phyloP scores from a whole-genome alignment of 2,329 filamentous ascomycete species.

The Diaporthe caulivora region DNA sequence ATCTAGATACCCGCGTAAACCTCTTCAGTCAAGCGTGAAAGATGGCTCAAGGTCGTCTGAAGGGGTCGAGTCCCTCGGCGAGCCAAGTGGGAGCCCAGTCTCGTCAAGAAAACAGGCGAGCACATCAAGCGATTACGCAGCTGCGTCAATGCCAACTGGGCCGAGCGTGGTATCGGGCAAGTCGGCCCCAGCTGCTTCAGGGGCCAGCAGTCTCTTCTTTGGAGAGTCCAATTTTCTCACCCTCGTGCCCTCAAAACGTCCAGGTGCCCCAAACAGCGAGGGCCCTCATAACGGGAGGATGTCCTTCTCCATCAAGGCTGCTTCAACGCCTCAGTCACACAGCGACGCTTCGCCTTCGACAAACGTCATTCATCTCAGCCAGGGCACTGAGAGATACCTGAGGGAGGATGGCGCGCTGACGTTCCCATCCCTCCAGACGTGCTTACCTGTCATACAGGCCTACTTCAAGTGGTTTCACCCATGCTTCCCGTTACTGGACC shows the following conservation, averaged over 20 bases:
- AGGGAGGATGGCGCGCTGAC: slow-evolving; percentile 43
- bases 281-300: slow-evolving; percentile 37
- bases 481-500: slow-evolving; percentile 37
- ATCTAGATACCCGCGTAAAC: slow-evolving; percentile 40
- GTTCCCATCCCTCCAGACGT: slow-evolving; percentile 41
- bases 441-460: slow-evolving; percentile 43
- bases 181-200: slow-evolving; percentile 40
- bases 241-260: slow-evolving; percentile 42
- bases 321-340: slow-evolving; percentile 36
- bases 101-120: background rate
- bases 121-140: slow-evolving; percentile 1
- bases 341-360: slow-evolving; percentile 30
- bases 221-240: slow-evolving; percentile 56
- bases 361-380: slow-evolving; percentile 39
- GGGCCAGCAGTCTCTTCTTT: slow-evolving; percentile 50
- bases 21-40: slow-evolving; percentile 25
- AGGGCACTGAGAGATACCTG: slow-evolving; percentile 41
- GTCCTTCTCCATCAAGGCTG: slow-evolving; percentile 39
- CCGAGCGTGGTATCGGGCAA: slow-evolving; percentile 2
- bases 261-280: background rate
- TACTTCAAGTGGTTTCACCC: slow-evolving; percentile 40
- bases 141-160: background rate
- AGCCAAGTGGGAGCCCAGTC: background rate
- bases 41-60: slow-evolving; percentile 20
- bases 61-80: background rate